phyloP scores from a whole-genome alignment of 106 monocot genomes.

The Allium sativum region DNA sequence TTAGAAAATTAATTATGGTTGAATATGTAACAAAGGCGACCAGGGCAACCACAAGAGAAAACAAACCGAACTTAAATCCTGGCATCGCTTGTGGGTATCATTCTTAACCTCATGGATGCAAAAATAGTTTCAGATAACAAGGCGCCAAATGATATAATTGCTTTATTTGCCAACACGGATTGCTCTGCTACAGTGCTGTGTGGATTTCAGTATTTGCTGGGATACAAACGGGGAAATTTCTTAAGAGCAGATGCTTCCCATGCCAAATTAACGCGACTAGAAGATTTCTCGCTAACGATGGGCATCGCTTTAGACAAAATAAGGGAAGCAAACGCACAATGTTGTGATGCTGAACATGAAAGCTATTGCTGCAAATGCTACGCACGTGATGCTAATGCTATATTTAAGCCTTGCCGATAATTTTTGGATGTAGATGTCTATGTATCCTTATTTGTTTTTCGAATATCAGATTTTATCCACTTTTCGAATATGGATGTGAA shows the following conservation, averaged over 20 bases:
- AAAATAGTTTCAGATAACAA: constrained; percentile 14
- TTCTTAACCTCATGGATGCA: constrained; percentile 70
- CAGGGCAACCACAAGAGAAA: constrained; percentile 72
- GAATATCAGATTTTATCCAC: no score
- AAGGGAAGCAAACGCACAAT: not conserved
- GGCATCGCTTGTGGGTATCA: constrained; percentile 87
- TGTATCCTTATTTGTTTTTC: no score
- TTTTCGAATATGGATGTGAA: no score
- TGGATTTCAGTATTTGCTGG: constrained; percentile 79
- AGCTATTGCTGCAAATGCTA: constrained; percentile 85
- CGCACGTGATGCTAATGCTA: constrained; percentile 44
- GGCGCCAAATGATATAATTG: constrained; percentile 54
- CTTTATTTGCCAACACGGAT: constrained; percentile 80
- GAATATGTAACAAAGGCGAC: constrained; percentile 51
- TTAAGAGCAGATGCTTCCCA: constrained; percentile 62
- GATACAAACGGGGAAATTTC: constrained; percentile 73
- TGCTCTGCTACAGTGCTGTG: constrained; percentile 66
- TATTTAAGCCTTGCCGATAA: constrained; percentile 85
- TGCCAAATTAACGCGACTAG: constrained; percentile 48
- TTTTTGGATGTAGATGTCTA: no score
- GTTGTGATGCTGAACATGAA: constrained; percentile 26
- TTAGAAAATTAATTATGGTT: no score
- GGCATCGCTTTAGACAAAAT: constrained; percentile 20
- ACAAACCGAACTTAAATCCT: constrained; percentile 70
- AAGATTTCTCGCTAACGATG: constrained; percentile 52